Conservation (phyloP, 2,329 filamentous ascomycete genomes). For the Pyrenophora tritici-repentis region DNA sequence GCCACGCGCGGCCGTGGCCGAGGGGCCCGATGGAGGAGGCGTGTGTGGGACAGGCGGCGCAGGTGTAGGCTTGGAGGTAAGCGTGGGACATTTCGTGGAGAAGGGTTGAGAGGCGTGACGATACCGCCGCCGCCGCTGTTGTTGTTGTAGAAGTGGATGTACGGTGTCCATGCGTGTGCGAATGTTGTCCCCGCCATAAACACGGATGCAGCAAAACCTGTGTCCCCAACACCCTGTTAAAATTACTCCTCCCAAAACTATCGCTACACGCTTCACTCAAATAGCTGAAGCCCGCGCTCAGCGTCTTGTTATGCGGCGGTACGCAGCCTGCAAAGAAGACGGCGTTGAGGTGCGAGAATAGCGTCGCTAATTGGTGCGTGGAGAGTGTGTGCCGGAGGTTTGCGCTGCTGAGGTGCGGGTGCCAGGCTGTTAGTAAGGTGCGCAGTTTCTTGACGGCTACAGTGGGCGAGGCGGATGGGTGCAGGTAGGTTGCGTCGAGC, state of each 20-base stretch:
- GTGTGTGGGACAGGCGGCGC: conserved; percentile 17
- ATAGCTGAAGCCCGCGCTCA: conserved; percentile 17
- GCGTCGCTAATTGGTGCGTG: conserved; percentile 6
- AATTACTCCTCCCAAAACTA: conserved; percentile 18
- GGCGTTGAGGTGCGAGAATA: conserved; percentile 16
- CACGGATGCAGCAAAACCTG: conserved; percentile 20
- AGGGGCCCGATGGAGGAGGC: conserved; percentile 3
- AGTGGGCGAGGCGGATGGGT: background rate
- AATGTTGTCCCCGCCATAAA: conserved; percentile 13
- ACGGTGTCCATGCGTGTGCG: too few relatives aligned
- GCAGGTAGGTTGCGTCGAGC: conserved; percentile 18
- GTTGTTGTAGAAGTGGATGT: too few relatives aligned
- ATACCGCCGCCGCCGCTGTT: too few relatives aligned
- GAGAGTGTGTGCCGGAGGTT: conserved; percentile 17
- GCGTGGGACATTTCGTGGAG: conserved; percentile 26
- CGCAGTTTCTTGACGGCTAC: conserved; percentile 9
- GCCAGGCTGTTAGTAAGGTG: conserved; percentile 14
- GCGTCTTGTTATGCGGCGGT: conserved; percentile 5
- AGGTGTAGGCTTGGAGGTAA: conserved; percentile 22
- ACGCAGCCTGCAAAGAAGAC: conserved; percentile 19
- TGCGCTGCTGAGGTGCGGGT: conserved; percentile 7
- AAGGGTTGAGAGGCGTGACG: conserved; percentile 19
- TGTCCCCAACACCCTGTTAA: conserved; percentile 18
- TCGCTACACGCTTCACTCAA: conserved; percentile 1
- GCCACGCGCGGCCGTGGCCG: conserved; percentile 28